Percentiles rank a stretch among this genome's conserved stretches.
These are phyloP conservation scores for Diutina neorugosa DNA, from an alignment of 1,139 yeast species.

Conservation along the genomic window DNA sequence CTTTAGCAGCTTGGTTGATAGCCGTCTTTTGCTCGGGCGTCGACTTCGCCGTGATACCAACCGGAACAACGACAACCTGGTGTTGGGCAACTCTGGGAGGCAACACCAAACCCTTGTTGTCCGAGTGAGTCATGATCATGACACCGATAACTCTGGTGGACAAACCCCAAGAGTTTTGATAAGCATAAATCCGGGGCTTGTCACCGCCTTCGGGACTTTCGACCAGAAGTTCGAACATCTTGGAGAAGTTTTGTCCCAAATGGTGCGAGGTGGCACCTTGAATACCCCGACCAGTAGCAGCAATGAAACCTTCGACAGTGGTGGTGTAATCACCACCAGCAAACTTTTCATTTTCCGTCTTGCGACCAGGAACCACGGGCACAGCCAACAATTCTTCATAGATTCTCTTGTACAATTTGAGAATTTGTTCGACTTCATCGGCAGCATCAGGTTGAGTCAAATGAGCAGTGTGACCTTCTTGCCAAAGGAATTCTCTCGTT, in stretches of 20 bases:
- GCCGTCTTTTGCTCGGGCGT: slow-evolving; percentile 59
- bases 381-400: slow-evolving; percentile 92
- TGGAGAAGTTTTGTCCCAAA: slow-evolving; percentile 95
- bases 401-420: slow-evolving; percentile 74
- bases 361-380: slow-evolving; percentile 90
- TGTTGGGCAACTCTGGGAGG: slow-evolving; percentile 95
- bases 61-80: slow-evolving; percentile 90
- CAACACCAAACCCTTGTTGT: slow-evolving; percentile 93
- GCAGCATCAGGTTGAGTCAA: slow-evolving; percentile 71
- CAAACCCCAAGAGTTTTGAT: slow-evolving; percentile 99
- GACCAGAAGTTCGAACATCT: slow-evolving; percentile 92
- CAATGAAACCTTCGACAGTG: slow-evolving; percentile 92
- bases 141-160: slow-evolving; percentile 98
- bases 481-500: slow-evolving; percentile 99
- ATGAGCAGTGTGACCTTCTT: slow-evolving; percentile 98
- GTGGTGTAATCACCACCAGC: slow-evolving; percentile 97
- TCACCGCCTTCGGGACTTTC: slow-evolving; percentile 90
- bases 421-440: slow-evolving; percentile 73
- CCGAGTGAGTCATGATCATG: slow-evolving; percentile 98
- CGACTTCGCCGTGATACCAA: slow-evolving; percentile 86
- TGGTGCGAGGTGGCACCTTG: slow-evolving; percentile 99
- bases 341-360: slow-evolving; percentile 95
- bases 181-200: slow-evolving; percentile 75
- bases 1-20: slow-evolving; percentile 58
- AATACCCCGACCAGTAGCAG: slow-evolving; percentile 98